phyloP scores from a whole-genome alignment of 1,284 basidiomycete genomes.

The Paramarasmius palmivorus region DNA sequence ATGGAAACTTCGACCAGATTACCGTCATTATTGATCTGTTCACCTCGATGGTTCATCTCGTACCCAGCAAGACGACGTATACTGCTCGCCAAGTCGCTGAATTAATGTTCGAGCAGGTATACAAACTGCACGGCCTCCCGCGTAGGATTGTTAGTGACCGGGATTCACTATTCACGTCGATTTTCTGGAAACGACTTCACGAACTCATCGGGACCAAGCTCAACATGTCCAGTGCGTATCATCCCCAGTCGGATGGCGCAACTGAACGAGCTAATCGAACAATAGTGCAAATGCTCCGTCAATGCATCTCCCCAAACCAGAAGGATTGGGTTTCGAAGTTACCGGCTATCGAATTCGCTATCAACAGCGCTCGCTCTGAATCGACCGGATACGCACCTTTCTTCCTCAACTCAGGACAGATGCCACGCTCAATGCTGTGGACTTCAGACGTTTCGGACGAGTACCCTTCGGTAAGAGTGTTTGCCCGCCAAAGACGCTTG shows the following conservation, averaged over 20 bases:
- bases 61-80: constrained; percentile 23
- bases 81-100: constrained; percentile 21
- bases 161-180: constrained; percentile 22
- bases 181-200: constrained; percentile 27
- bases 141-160: constrained; percentile 22
- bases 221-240: no score
- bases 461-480: constrained; percentile 23
- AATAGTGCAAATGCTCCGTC: constrained; percentile 21
- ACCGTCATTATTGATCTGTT: constrained; percentile 34
- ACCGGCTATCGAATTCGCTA: no score
- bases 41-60: constrained; percentile 31
- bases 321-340: no score
- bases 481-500: constrained; percentile 21
- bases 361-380: no score
- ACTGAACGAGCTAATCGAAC: constrained; percentile 23
- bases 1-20: constrained; percentile 29
- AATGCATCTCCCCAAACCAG: constrained; percentile 12
- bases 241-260: constrained; percentile 23
- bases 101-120: constrained; percentile 23
- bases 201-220: no score
- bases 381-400: no score
- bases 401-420: constrained; percentile 31
- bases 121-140: constrained; percentile 26
- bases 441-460: constrained; percentile 17
- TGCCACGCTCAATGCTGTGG: constrained; percentile 28